phyloP scores from a whole-genome alignment of 2,329 filamentous ascomycete genomes.

The Alternaria longipes region DNA sequence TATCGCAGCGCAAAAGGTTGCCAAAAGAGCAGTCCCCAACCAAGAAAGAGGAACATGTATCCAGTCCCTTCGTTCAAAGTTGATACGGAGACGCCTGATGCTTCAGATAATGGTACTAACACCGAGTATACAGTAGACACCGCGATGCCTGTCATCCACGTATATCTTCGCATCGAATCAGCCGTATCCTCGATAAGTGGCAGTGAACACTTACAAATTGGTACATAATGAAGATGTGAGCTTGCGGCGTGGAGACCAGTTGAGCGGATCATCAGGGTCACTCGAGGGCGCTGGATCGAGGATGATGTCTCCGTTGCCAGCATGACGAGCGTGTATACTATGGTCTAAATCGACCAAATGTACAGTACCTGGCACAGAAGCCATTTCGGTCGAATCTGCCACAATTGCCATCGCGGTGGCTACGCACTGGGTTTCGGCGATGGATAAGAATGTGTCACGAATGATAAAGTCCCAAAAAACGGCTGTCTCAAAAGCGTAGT shows the following conservation, averaged over 20 bases:
- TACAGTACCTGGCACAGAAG: constrained; percentile 52
- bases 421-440: background rate
- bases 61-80: constrained; percentile 61
- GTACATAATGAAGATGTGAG: constrained; percentile 35
- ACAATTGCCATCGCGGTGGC: constrained; percentile 11
- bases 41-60: constrained; percentile 62
- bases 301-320: constrained; percentile 52
- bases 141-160: constrained; percentile 60
- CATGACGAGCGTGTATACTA: constrained; percentile 50
- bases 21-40: constrained; percentile 63
- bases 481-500: background rate
- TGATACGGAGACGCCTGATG: constrained; percentile 57
- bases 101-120: constrained; percentile 57
- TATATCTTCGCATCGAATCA: constrained; percentile 57
- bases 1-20: constrained; percentile 63
- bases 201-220: constrained; percentile 23
- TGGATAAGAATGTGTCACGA: background rate
- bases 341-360: constrained; percentile 55
- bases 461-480: background rate
- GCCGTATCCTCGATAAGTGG: background rate
- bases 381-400: background rate
- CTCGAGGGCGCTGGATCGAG: constrained; percentile 51
- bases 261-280: constrained; percentile 49
- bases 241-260: constrained; percentile 44
- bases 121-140: constrained; percentile 61